phyloP scores from a whole-genome alignment of 495 filamentous ascomycete species.

The Neurospora sublineolata region DNA sequence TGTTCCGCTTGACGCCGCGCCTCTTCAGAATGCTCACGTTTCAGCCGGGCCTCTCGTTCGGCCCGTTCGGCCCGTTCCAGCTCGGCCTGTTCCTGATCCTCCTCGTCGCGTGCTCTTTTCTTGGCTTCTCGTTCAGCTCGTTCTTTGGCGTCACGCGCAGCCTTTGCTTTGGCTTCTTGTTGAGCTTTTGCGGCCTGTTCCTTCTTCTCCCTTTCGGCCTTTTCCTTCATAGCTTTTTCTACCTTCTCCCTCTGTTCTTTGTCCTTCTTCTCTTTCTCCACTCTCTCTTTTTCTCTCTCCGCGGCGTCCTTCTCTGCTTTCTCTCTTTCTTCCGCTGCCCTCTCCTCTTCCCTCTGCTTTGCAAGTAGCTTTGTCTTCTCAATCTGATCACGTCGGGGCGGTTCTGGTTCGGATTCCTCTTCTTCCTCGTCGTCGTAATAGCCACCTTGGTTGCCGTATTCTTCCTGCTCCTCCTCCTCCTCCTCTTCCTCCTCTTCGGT shows the following conservation, averaged over 20 bases:
- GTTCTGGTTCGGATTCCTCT: background rate
- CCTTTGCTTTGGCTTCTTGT: background rate
- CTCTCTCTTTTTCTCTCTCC: background rate
- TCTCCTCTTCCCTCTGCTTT: background rate
- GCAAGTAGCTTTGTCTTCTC: background rate
- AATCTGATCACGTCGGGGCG: background rate
- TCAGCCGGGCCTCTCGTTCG: slow-evolving; percentile 6
- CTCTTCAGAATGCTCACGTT: slow-evolving; percentile 7
- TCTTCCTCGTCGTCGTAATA: background rate
- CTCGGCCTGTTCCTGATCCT: slow-evolving; percentile 8
- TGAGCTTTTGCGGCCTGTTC: background rate
- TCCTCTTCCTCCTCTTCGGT: background rate
- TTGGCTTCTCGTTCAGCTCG: background rate
- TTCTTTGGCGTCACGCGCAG: background rate
- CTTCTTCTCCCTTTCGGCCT: background rate
- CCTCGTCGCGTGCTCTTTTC: slow-evolving; percentile 13
- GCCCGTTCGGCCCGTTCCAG: slow-evolving; percentile 9
- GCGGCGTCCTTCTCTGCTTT: background rate
- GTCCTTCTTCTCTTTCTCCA: background rate
- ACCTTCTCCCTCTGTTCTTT: background rate
- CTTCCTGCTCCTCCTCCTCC: background rate
- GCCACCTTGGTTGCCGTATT: background rate
- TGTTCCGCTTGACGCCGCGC: background rate
- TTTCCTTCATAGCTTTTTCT: background rate
- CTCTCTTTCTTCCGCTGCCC: background rate